These are phyloP conservation scores for Diaporthe capsici DNA, from an alignment of 2,329 filamentous ascomycete species.

Conservation along the genomic window DNA sequence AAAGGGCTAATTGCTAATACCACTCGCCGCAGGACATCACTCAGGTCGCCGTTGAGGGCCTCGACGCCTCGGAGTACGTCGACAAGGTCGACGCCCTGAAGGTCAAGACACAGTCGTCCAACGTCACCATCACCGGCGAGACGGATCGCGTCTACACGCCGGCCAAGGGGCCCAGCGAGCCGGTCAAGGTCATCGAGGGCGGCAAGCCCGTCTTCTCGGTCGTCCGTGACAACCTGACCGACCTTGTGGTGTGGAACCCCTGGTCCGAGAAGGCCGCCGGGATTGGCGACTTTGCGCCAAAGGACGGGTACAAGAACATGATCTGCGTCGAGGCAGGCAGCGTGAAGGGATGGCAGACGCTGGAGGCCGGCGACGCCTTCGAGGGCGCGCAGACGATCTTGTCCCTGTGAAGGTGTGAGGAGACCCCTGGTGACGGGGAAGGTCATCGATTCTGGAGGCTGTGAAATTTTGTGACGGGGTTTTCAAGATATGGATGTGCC, in stretches of 20 bases:
- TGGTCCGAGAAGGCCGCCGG: constrained; percentile 87
- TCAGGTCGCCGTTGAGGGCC: constrained; percentile 79
- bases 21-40: constrained; percentile 79
- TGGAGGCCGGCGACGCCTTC: constrained; percentile 83
- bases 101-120: constrained; percentile 74
- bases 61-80: constrained; percentile 81
- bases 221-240: constrained; percentile 85
- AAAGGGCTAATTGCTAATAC: neutral
- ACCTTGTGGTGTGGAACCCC: constrained; percentile 97
- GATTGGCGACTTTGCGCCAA: constrained; percentile 90
- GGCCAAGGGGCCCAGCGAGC: constrained; percentile 69
- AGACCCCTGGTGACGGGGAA: neutral
- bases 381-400: constrained; percentile 73
- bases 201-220: constrained; percentile 79
- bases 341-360: constrained; percentile 84
- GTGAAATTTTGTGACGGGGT: constrained; percentile 21
- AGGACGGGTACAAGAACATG: constrained; percentile 93
- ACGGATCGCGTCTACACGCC: constrained; percentile 91
- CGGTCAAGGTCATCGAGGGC: constrained; percentile 72
- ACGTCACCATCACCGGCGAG: constrained; percentile 81
- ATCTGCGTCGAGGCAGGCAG: constrained; percentile 93
- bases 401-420: constrained; percentile 49
- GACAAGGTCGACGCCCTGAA: constrained; percentile 84
- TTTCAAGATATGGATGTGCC: neutral
- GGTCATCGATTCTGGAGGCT: constrained; percentile 28